Evolutionary conservation across 495 filamentous ascomycete genomes (phyloP).

Genomic region (Echria macrotheca): DNA sequence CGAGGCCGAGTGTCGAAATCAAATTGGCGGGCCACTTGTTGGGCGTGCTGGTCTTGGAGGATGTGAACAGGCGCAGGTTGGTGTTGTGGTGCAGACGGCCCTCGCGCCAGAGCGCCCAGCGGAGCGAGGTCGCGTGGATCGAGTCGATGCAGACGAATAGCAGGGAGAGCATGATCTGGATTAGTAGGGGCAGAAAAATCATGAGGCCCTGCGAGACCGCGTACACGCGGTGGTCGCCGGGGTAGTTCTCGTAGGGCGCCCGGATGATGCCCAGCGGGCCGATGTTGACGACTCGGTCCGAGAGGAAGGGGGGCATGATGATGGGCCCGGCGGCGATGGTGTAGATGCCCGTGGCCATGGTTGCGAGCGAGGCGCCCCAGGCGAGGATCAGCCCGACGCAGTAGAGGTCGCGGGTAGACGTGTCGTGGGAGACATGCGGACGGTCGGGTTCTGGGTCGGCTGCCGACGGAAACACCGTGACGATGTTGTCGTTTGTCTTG

Average conservation of each 20-base stretch:
- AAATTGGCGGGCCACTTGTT: conserved; percentile 8
- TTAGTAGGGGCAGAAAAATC: neutral
- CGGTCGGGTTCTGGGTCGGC: no score
- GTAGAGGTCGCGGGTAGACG: conserved; percentile 2
- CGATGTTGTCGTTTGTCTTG: no score
- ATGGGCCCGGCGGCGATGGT: neutral
- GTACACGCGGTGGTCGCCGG: conserved; percentile 7
- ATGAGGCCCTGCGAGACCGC: conserved; percentile 1
- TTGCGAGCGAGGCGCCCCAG: conserved; percentile 1
- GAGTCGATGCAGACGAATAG: conserved; percentile 1
- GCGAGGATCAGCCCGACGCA: conserved; percentile 3
- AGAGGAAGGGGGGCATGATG: neutral
- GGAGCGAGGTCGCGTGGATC: conserved; percentile 30
- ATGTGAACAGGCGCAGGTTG: conserved; percentile 31
- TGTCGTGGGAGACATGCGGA: no score
- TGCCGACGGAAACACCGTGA: no score
- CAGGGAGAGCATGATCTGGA: neutral
- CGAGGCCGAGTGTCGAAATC: neutral
- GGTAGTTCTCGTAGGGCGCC: neutral
- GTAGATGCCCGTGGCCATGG: neutral
- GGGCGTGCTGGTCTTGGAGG: neutral
- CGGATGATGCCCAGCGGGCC: neutral
- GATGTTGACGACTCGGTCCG: neutral
- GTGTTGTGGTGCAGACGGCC: conserved; percentile 30
- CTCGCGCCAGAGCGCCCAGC: conserved; percentile 35